Percentiles rank a stretch among this genome's conserved stretches.
Evolutionary conservation across 768 basidiomycete species (phyloP).

Genomic region (Leccinum barrowsii): DNA sequence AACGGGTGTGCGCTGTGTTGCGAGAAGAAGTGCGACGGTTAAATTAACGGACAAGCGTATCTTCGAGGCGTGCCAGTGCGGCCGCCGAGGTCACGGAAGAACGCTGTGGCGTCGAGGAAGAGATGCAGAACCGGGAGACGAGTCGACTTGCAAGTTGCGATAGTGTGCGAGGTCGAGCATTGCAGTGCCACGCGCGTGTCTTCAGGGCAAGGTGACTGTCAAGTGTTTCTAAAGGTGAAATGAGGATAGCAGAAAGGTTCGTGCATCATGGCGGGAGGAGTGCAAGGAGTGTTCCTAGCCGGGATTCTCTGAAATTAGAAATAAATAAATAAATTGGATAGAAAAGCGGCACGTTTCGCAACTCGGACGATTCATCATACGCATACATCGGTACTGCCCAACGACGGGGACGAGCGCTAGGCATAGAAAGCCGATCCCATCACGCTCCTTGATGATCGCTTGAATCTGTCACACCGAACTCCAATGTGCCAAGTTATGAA

Average conservation of each 20-base stretch:
- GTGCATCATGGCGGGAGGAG: conserved; percentile 24
- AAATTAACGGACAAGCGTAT: conserved; percentile 20
- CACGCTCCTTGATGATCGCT: background rate
- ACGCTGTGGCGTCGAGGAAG: background rate
- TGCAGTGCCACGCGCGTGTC: background rate
- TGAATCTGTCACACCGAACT: background rate
- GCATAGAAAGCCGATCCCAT: background rate
- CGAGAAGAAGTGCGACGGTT: conserved; percentile 15
- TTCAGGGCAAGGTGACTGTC: conserved; percentile 3
- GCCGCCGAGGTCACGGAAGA: conserved; percentile 1
- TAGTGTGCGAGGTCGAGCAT: background rate
- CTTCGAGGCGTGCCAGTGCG: conserved; percentile 5
- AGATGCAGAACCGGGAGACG: conserved; percentile 1
- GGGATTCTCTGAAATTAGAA: conserved; percentile 28
- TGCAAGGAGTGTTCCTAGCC: conserved; percentile 28
- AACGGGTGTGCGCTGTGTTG: conserved; percentile 13
- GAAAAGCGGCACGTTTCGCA: conserved; percentile 17
- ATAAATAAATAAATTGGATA: conserved; percentile 30
- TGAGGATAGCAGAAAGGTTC: conserved; percentile 9
- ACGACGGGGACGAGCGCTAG: background rate
- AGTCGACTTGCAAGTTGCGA: conserved; percentile 9
- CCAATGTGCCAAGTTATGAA: background rate
- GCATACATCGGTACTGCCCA: background rate
- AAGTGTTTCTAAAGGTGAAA: conserved; percentile 6
- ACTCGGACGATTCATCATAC: conserved; percentile 5